Evolutionary conservation across 2,329 filamentous ascomycete species (phyloP), one percentile per base, ranked within the genome.

Genomic region (Teratosphaeria viscida): DNA sequence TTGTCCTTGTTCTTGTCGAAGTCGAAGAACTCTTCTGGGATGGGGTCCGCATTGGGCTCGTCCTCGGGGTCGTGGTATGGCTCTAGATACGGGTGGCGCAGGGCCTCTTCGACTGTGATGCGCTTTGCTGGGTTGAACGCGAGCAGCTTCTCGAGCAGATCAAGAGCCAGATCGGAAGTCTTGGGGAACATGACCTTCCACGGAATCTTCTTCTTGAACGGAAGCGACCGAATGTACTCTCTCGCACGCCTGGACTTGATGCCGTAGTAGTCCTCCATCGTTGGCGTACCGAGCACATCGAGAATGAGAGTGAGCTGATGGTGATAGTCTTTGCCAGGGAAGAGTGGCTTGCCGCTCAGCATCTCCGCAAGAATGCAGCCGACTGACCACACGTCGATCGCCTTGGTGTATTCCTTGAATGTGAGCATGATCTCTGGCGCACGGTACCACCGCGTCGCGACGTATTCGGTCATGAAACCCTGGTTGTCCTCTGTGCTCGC

Each of bases 391-490:
- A 99, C 92, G 72, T 99, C 94, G 72, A 99, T 99, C 52, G 94
- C 94, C 78, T 97, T 99, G 69, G 94, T 99, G 79, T 99, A 99
- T 78, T 99, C 94, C 80, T 99, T 97, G 82, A 97, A 99, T 12
- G 94, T 99, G 79, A 99, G 87, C 94, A 99, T 99, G 75, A 99
- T 99, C 75, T 99, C 94, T 3, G 94, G 94, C 5, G 94, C 94
- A 76, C 94, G 91, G 78, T 99, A 99, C 94, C 94, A 99, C 71
- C 94, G 87, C 54, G 94, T 99, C 57, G 94, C 94, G 60, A 99
- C 94, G 74, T 99, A 99, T 95, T 99, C 94, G 16, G 94, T 99
- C 94, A 99, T 99, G 84, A 99, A 99, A 26, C 94, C 94, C n/a
- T 92, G 96, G 78, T 99, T 99, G 76, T 99, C 94, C 72, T 99